These are phyloP conservation scores for Dovyalis caffra DNA, from an alignment of 345 rosid species.

Conservation along the genomic window DNA sequence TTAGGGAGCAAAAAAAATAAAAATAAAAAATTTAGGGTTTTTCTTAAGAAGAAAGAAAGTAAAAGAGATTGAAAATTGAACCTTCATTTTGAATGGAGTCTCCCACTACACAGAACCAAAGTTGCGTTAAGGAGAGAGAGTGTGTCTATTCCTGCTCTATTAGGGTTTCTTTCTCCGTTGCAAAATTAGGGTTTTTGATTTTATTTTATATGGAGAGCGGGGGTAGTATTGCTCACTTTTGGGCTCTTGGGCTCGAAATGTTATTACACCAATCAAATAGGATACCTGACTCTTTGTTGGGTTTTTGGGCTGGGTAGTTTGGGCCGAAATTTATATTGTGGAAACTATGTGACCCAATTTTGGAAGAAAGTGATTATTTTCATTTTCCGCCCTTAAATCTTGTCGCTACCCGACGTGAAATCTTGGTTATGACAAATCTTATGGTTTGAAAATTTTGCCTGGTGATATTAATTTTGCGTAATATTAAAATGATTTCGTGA, in stretches of 20 bases:
- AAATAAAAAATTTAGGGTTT: background rate
- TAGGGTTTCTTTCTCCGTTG: background rate
- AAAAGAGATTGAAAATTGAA: background rate
- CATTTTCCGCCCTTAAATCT: background rate
- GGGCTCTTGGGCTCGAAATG: background rate
- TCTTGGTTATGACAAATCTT: too few species aligned
- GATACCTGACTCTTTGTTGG: too few species aligned
- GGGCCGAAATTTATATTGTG: too few species aligned
- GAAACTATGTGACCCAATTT: background rate
- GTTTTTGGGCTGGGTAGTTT: background rate
- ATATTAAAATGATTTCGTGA: too few species aligned
- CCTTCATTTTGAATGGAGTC: slow-evolving; percentile 11
- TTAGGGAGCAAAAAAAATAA: background rate
- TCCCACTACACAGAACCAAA: background rate
- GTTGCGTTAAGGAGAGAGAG: background rate
- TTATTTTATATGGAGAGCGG: background rate
- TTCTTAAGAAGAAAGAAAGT: background rate
- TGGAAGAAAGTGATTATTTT: too few species aligned
- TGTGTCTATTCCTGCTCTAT: background rate
- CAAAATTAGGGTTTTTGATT: background rate
- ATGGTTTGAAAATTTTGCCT: background rate
- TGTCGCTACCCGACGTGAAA: too few species aligned
- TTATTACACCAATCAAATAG: too few species aligned
- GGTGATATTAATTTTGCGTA: too few species aligned
- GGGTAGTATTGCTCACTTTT: background rate